Conservation (phyloP, 768 basidiomycete species). For the Neoboletus subvelutipes region DNA sequence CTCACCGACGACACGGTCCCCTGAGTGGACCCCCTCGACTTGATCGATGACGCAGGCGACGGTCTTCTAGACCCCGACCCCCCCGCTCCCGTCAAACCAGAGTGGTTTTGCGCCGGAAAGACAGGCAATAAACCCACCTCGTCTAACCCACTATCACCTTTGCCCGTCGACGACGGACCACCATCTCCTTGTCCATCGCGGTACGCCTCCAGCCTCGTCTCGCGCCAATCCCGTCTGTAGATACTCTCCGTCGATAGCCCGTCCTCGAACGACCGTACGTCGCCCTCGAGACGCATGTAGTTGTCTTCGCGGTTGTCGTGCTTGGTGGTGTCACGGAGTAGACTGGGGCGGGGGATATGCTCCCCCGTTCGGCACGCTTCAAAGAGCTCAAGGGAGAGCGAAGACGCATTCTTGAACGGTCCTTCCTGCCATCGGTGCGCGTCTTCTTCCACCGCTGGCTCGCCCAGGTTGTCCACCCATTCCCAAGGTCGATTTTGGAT, state of each 20-base stretch:
- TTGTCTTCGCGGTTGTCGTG: slow-evolving; percentile 23
- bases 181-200: slow-evolving; percentile 18
- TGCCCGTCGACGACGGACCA: slow-evolving; percentile 1
- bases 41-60: slow-evolving; percentile 53
- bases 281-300: slow-evolving; percentile 36
- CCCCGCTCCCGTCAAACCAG: slow-evolving; percentile 11
- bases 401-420: slow-evolving; percentile 63
- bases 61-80: slow-evolving; percentile 36
- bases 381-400: slow-evolving; percentile 72
- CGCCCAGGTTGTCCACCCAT: slow-evolving; percentile 77
- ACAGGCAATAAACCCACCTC: slow-evolving; percentile 29
- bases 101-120: slow-evolving; percentile 18
- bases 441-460: slow-evolving; percentile 41
- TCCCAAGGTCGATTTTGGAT: slow-evolving; percentile 83
- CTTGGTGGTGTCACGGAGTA: not conserved
- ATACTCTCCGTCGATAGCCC: slow-evolving; percentile 59
- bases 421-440: slow-evolving; percentile 42
- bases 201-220: slow-evolving; percentile 48
- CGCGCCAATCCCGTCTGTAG: slow-evolving; percentile 76
- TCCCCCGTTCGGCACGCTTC: slow-evolving; percentile 66
- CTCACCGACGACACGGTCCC: slow-evolving; percentile 33
- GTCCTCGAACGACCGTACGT: slow-evolving; percentile 64
- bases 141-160: slow-evolving; percentile 32
- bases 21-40: slow-evolving; percentile 34
- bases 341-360: slow-evolving; percentile 28